Evolutionary conservation across 2,329 filamentous ascomycete species (phyloP).

Genomic region (Paecilomyces fulvus): DNA sequence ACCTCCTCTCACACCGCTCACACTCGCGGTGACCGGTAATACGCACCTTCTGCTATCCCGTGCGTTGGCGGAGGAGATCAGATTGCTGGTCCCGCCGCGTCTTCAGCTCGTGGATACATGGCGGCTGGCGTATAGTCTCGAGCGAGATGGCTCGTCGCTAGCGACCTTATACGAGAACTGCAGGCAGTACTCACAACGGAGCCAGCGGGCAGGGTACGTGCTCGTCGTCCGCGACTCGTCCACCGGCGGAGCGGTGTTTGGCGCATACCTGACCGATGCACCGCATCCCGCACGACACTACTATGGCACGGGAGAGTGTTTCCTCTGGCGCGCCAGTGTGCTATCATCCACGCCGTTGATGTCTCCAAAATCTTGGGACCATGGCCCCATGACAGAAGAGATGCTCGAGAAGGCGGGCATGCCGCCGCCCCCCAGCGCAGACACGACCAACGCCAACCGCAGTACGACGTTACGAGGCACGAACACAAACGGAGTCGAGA

Average conservation of each 20-base stretch:
- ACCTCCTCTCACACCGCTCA: slow-evolving; percentile 75
- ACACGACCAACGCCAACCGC: slow-evolving; percentile 53
- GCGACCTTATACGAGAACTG: slow-evolving; percentile 78
- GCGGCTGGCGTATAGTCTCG: slow-evolving; percentile 78
- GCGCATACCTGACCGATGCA: slow-evolving; percentile 85
- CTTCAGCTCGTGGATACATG: slow-evolving; percentile 82
- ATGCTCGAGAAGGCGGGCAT: slow-evolving; percentile 46
- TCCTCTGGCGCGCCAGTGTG: slow-evolving; percentile 71
- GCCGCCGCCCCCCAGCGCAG: slow-evolving; percentile 61
- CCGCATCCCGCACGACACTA: slow-evolving; percentile 76
- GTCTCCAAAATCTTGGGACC: not conserved
- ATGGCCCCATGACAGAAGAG: slow-evolving; percentile 21
- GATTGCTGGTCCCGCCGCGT: slow-evolving; percentile 76
- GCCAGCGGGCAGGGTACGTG: slow-evolving; percentile 73
- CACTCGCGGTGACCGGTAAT: slow-evolving; percentile 52
- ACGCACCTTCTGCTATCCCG: slow-evolving; percentile 58
- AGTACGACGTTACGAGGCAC: slow-evolving; percentile 49
- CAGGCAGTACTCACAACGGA: slow-evolving; percentile 55
- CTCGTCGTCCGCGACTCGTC: slow-evolving; percentile 71
- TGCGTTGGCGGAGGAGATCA: slow-evolving; percentile 82
- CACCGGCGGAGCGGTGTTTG: slow-evolving; percentile 54
- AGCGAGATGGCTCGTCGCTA: slow-evolving; percentile 83
- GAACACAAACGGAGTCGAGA: slow-evolving; percentile 15
- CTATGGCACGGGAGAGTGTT: slow-evolving; percentile 95
- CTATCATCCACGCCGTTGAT: slow-evolving; percentile 45